Evolutionary conservation across 2,329 filamentous ascomycete species (phyloP).

Genomic region (Hymenoscyphus linearis): DNA sequence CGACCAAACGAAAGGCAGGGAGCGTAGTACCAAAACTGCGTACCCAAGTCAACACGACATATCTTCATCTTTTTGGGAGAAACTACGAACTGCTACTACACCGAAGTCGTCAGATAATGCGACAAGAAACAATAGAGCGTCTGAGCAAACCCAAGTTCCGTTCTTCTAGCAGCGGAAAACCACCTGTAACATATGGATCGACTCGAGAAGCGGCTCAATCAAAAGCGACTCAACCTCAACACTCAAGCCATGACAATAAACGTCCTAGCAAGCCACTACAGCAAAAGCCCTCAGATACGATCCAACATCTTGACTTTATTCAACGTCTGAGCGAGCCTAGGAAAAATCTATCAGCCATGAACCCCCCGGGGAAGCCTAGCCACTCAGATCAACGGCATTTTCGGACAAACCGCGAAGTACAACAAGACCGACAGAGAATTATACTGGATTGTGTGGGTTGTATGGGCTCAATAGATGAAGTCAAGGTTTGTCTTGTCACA

Average conservation of each 20-base stretch:
- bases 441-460: conserved; percentile 16
- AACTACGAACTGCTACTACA: neutral
- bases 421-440: neutral
- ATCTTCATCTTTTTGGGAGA: neutral
- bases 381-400: neutral
- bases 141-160: neutral
- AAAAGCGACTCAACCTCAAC: conserved; percentile 1
- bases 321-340: neutral
- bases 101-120: neutral
- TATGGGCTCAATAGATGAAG: conserved; percentile 15
- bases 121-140: neutral
- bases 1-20: neutral
- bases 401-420: neutral
- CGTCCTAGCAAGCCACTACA: neutral
- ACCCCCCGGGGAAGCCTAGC: neutral
- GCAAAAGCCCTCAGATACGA: neutral
- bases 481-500: conserved; percentile 12
- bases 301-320: neutral
- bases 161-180: neutral
- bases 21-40: neutral
- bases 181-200: neutral
- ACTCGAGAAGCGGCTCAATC: neutral
- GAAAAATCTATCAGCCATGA: neutral
- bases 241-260: conserved; percentile 1
- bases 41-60: neutral